These are phyloP conservation scores for Wickerhamiella siamensis DNA, from an alignment of 805 yeast species.

Conservation along the genomic window DNA sequence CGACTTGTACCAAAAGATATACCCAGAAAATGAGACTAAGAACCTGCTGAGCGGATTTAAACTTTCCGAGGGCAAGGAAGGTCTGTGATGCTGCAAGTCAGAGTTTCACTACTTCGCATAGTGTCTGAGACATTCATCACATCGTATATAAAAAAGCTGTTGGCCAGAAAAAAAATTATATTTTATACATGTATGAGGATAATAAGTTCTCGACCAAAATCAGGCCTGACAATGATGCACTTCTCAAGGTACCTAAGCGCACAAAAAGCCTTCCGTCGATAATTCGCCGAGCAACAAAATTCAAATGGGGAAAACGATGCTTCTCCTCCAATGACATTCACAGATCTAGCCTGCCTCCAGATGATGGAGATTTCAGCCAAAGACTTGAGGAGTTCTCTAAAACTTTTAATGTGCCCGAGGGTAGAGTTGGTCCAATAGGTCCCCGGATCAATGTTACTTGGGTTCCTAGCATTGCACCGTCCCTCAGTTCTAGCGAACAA, in stretches of 20 bases:
- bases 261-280: neutral
- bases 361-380: neutral
- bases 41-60: neutral
- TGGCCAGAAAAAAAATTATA: neutral
- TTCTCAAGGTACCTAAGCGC: neutral
- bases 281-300: neutral
- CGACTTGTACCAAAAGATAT: too few species aligned
- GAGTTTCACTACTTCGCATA: too few species aligned
- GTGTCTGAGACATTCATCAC: neutral
- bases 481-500: neutral
- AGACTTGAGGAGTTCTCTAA: neutral
- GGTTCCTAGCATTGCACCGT: neutral
- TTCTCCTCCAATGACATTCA: neutral
- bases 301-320: neutral
- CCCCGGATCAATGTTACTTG: neutral
- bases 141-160: neutral
- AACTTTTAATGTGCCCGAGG: neutral
- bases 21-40: too few species aligned
- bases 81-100: too few species aligned
- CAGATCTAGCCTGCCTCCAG: neutral
- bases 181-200: neutral
- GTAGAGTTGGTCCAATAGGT: neutral
- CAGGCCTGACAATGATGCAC: neutral
- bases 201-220: neutral
- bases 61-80: too few species aligned